Percentiles rank a stretch among this genome's conserved stretches.
Conservation (phyloP, 306 rosid species). For the Luffa acutangula region DNA sequence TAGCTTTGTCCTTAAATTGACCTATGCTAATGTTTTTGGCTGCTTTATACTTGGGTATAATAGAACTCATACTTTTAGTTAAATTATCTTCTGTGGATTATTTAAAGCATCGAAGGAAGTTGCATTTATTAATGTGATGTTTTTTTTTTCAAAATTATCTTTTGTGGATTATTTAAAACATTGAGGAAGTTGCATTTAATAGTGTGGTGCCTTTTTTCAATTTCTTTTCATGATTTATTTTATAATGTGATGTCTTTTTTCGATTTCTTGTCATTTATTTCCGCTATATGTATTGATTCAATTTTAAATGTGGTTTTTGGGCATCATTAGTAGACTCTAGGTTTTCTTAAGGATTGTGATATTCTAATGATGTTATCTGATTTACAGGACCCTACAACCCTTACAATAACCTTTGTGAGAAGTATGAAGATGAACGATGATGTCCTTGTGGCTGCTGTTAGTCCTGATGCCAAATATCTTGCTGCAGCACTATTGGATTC, state of each 20-base stretch:
- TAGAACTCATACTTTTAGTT: background rate
- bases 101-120: background rate
- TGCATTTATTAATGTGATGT: background rate
- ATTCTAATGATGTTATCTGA: constrained; percentile 14
- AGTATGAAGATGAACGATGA: constrained; percentile 85
- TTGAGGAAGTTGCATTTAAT: background rate
- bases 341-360: background rate
- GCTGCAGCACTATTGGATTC: constrained; percentile 74
- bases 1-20: background rate
- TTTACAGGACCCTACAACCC: constrained; percentile 57
- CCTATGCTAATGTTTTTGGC: background rate
- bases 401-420: constrained; percentile 47
- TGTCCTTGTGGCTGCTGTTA: constrained; percentile 64
- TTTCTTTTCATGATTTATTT: background rate
- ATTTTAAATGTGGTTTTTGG: background rate
- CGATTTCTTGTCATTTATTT: background rate
- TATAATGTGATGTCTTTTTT: background rate
- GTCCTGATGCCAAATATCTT: constrained; percentile 86
- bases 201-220: background rate
- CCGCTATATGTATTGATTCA: background rate
- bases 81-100: background rate
- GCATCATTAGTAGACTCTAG: background rate
- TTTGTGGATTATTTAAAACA: background rate
- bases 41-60: background rate
- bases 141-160: background rate